Percentiles rank a stretch among this genome's conserved stretches.
Evolutionary conservation across 2,329 filamentous ascomycete species (phyloP).

Genomic region (Apiospora arundinis): DNA sequence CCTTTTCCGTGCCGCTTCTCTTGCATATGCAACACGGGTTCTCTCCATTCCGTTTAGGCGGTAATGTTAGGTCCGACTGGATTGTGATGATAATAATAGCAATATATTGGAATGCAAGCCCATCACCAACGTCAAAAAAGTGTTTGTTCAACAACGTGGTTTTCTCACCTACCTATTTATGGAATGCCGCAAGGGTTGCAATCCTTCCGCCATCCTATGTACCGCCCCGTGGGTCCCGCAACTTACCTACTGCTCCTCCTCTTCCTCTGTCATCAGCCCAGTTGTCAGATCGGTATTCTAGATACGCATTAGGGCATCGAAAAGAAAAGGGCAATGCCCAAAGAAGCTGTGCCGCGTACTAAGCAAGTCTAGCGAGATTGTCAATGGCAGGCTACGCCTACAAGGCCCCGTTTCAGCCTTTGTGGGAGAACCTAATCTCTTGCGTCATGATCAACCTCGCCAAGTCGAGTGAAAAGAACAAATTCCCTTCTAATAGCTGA

Average conservation of each 20-base stretch:
- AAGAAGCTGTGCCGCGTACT: neutral
- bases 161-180: neutral
- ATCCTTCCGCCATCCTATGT: neutral
- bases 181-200: constrained; percentile 5
- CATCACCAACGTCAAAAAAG: neutral
- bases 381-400: neutral
- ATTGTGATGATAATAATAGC: neutral
- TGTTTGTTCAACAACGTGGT: too few species aligned
- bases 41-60: neutral
- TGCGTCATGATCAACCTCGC: constrained; percentile 10
- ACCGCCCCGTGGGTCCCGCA: neutral
- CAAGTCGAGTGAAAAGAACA: neutral
- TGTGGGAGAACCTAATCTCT: neutral
- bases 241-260: neutral
- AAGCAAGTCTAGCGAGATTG: neutral
- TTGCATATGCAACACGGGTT: neutral
- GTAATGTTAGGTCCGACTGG: neutral
- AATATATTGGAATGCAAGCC: neutral
- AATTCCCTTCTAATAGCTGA: neutral
- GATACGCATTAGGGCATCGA: neutral
- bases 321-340: neutral
- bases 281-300: neutral
- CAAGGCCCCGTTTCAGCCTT: constrained; percentile 3
- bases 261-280: neutral
- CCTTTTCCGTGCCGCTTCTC: neutral